Conservation (phyloP, 2,329 filamentous ascomycete species). For the Botrytis galanthina region DNA sequence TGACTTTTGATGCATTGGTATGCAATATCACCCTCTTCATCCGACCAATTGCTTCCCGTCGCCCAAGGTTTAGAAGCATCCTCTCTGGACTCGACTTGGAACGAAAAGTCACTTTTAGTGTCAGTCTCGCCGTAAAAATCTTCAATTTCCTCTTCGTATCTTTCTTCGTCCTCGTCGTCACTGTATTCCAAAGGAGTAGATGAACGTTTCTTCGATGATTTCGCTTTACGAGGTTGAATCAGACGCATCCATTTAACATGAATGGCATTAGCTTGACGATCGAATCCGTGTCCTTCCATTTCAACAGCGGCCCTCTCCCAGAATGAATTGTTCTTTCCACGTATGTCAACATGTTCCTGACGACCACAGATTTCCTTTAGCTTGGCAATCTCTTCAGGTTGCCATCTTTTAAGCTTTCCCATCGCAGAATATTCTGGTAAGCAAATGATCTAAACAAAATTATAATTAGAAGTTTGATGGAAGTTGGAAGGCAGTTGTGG, state of each 20-base stretch:
- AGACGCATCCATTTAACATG: not conserved
- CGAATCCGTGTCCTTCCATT: not conserved
- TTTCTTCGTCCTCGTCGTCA: not conserved
- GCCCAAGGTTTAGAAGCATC: not conserved
- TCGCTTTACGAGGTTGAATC: not conserved
- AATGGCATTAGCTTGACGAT: not conserved
- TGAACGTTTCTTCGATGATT: not conserved
- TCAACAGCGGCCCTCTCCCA: not conserved
- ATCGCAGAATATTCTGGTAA: not conserved
- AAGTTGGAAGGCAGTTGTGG: not conserved
- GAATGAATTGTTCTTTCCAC: not conserved
- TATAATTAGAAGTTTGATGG: no score
- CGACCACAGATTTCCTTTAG: not conserved
- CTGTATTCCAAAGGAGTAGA: not conserved
- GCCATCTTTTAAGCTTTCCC: not conserved
- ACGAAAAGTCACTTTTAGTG: not conserved
- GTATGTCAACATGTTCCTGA: not conserved
- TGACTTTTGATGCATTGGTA: constrained; percentile 8
- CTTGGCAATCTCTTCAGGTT: not conserved
- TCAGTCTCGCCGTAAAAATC: not conserved
- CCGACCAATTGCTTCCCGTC: constrained; percentile 1
- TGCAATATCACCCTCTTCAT: constrained; percentile 5
- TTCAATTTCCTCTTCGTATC: not conserved
- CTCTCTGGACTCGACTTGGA: not conserved
- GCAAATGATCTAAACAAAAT: not conserved